These are phyloP conservation scores for Phytopythium chamaehyphon DNA, from an alignment of 352 stramenopile genomes.

Conservation along the genomic window DNA sequence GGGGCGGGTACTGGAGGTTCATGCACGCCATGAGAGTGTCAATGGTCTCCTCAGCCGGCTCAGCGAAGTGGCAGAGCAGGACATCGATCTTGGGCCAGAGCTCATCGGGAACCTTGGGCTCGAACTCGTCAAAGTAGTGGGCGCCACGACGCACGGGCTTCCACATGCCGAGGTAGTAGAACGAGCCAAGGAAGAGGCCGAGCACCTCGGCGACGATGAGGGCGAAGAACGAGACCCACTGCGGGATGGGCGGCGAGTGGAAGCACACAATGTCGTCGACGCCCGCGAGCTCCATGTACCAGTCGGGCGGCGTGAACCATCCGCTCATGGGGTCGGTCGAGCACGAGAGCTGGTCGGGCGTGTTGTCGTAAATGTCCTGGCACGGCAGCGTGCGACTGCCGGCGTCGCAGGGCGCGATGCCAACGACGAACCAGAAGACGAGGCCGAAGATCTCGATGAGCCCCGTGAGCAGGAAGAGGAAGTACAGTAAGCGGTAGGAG, in stretches of 20 bases:
- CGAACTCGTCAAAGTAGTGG: slow-evolving; percentile 87
- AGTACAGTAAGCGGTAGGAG: slow-evolving; percentile 75
- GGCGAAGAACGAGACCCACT: slow-evolving; percentile 82
- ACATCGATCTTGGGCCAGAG: slow-evolving; percentile 85
- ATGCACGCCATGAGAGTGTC: slow-evolving; percentile 85
- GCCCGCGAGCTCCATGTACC: slow-evolving; percentile 71
- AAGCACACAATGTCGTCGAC: slow-evolving; percentile 79
- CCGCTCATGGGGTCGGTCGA: slow-evolving; percentile 50
- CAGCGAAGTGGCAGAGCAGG: slow-evolving; percentile 76
- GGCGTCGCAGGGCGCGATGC: slow-evolving; percentile 69
- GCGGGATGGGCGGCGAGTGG: slow-evolving; percentile 60
- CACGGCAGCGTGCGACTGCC: slow-evolving; percentile 40
- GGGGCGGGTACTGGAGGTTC: slow-evolving; percentile 84
- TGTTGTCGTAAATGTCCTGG: slow-evolving; percentile 55
- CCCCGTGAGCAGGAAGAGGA: slow-evolving; percentile 68
- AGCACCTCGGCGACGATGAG: slow-evolving; percentile 63
- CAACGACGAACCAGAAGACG: slow-evolving; percentile 80
- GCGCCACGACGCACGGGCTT: slow-evolving; percentile 82
- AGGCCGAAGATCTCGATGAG: slow-evolving; percentile 68
- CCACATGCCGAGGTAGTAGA: slow-evolving; percentile 91
- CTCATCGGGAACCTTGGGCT: slow-evolving; percentile 75
- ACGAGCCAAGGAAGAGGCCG: slow-evolving; percentile 56
- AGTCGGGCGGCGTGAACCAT: slow-evolving; percentile 59
- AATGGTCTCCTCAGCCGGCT: slow-evolving; percentile 82
- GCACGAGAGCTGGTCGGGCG: slow-evolving; percentile 57